These are phyloP conservation scores for Yarrowia deformans DNA, from an alignment of 805 yeast species.

Conservation along the genomic window DNA sequence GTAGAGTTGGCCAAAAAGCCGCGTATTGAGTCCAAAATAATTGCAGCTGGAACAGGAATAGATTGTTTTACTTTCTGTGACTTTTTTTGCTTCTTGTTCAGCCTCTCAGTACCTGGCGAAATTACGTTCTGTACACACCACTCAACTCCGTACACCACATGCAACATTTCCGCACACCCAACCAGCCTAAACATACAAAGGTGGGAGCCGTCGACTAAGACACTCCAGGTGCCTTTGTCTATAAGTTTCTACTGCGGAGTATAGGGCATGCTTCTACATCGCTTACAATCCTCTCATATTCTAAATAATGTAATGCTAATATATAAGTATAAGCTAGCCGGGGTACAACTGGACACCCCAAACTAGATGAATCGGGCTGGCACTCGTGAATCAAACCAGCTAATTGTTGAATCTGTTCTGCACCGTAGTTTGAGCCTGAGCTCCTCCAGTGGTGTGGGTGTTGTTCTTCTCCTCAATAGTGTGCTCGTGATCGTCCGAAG, in stretches of 20 bases:
- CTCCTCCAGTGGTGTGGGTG: conserved; percentile 9
- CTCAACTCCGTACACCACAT: too few relatives aligned
- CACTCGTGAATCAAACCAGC: not conserved
- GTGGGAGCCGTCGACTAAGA: not conserved
- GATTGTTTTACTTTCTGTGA: too few relatives aligned
- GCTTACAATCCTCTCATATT: not conserved
- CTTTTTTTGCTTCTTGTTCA: too few relatives aligned
- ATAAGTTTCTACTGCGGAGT: not conserved
- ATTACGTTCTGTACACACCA: too few relatives aligned
- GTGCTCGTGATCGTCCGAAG: conserved; percentile 10
- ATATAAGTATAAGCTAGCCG: conserved; percentile 35
- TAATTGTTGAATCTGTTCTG: conserved; percentile 15
- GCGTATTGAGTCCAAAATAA: too few relatives aligned
- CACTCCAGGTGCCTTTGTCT: not conserved
- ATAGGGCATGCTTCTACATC: too few relatives aligned
- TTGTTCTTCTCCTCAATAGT: conserved; percentile 24
- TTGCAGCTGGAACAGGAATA: too few relatives aligned
- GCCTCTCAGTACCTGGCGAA: too few relatives aligned
- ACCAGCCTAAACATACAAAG: not conserved
- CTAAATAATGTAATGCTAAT: conserved; percentile 35
- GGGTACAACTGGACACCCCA: conserved; percentile 5
- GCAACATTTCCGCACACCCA: too few relatives aligned
- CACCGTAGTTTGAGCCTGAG: not conserved
- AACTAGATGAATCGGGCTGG: conserved; percentile 15
- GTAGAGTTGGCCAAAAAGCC: too few relatives aligned